These are phyloP conservation scores for Botrytis paeoniae DNA, from an alignment of 2,329 filamentous ascomycete species.

Conservation along the genomic window DNA sequence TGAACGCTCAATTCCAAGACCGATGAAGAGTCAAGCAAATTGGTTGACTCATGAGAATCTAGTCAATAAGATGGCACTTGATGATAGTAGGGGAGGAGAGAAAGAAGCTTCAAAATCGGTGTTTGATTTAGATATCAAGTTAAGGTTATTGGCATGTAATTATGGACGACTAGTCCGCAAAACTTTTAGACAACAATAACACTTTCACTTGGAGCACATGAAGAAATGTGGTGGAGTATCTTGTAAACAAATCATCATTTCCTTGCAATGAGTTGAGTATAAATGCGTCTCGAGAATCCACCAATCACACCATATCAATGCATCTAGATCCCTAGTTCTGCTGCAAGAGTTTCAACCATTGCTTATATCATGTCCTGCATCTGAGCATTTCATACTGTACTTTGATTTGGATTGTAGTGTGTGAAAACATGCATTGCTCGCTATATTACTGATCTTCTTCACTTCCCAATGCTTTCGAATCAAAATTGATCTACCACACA, in stretches of 20 bases:
- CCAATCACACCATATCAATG: neutral
- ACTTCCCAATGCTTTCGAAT: slow-evolving; percentile 6
- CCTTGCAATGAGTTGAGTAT: neutral
- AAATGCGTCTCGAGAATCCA: neutral
- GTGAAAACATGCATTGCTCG: neutral
- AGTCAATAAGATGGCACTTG: neutral
- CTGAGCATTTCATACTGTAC: neutral
- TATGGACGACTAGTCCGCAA: neutral
- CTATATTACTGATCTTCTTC: neutral
- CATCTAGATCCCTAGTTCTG: neutral
- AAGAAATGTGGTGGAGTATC: neutral
- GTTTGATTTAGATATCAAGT: neutral
- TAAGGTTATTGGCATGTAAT: neutral
- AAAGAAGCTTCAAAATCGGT: neutral
- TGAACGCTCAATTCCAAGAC: neutral
- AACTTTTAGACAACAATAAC: neutral
- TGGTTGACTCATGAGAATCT: neutral
- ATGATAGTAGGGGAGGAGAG: neutral
- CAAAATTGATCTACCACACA: slow-evolving; percentile 34
- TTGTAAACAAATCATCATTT: neutral
- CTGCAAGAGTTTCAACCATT: neutral
- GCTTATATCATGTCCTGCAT: neutral
- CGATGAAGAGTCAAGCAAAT: neutral
- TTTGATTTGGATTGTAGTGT: neutral
- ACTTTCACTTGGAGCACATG: neutral